phyloP scores from a whole-genome alignment of 495 filamentous ascomycete species.

The Penicillium bialowiezense region DNA sequence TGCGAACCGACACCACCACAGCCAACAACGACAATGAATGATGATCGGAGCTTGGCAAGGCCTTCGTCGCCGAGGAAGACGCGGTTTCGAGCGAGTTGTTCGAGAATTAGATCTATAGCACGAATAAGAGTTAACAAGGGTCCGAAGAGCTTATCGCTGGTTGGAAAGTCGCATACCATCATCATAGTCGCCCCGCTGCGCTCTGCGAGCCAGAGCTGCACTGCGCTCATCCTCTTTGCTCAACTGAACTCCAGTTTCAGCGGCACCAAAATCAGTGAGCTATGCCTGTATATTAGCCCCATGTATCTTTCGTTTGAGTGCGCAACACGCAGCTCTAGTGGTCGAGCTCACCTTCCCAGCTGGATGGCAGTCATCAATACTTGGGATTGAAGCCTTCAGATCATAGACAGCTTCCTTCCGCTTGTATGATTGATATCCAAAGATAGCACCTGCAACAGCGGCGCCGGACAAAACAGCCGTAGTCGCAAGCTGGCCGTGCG shows the following conservation, averaged over 20 bases:
- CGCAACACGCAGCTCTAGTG: background rate
- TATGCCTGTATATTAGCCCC: constrained; percentile 30
- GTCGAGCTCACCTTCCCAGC: constrained; percentile 33
- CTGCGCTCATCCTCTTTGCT: constrained; percentile 77
- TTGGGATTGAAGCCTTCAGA: constrained; percentile 72
- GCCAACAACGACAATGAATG: constrained; percentile 87
- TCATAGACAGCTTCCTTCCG: constrained; percentile 60
- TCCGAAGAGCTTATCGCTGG: background rate
- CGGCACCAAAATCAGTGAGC: constrained; percentile 72
- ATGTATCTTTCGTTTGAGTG: background rate
- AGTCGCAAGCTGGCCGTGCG: constrained; percentile 65
- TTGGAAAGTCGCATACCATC: constrained; percentile 53
- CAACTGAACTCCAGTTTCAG: constrained; percentile 49
- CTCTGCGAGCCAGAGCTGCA: constrained; percentile 72
- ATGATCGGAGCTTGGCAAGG: constrained; percentile 69
- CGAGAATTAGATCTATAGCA: constrained; percentile 76
- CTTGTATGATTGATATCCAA: constrained; percentile 66
- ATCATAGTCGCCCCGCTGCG: constrained; percentile 86
- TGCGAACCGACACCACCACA: constrained; percentile 95
- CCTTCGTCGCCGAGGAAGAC: constrained; percentile 86
- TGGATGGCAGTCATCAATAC: constrained; percentile 42
- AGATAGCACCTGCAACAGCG: constrained; percentile 67
- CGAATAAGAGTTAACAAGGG: constrained; percentile 10
- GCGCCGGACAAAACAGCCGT: constrained; percentile 75
- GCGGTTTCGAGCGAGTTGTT: constrained; percentile 92